These are phyloP conservation scores for Geotrichum siamense DNA, from an alignment of 1,139 yeast genomes.

Conservation along the genomic window DNA sequence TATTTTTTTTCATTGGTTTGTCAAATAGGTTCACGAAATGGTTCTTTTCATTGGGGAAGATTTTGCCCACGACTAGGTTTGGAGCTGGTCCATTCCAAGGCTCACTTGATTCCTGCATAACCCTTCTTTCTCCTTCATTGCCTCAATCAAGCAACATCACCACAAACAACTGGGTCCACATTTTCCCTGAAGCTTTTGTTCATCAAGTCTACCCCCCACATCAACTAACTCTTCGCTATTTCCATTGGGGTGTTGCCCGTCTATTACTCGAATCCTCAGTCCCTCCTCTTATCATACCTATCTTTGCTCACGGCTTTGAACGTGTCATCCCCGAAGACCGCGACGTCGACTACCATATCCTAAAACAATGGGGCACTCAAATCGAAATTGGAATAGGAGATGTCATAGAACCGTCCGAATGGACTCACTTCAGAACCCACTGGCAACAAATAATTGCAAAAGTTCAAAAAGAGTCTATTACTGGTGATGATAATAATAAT, in stretches of 20 bases:
- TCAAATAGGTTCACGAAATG: slow-evolving; percentile 2
- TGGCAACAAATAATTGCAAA: slow-evolving; percentile 61
- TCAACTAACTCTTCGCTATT: slow-evolving; percentile 80
- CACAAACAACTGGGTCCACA: slow-evolving; percentile 79
- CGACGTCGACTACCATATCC: slow-evolving; percentile 34
- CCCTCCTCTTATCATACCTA: slow-evolving; percentile 86
- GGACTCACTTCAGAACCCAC: slow-evolving; percentile 52
- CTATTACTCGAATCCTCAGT: slow-evolving; percentile 71
- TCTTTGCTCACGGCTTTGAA: slow-evolving; percentile 81
- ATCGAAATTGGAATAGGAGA: slow-evolving; percentile 68
- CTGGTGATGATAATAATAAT: no score
- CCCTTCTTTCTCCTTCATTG: slow-evolving; percentile 52
- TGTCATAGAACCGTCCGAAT: slow-evolving; percentile 54
- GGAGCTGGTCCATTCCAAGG: slow-evolving; percentile 94
- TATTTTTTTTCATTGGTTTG: background rate
- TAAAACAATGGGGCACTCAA: slow-evolving; percentile 52
- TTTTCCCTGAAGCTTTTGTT: slow-evolving; percentile 93
- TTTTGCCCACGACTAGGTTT: slow-evolving; percentile 75
- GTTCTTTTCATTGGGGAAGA: slow-evolving; percentile 83
- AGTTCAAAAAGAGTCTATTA: slow-evolving; percentile 35
- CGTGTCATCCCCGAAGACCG: slow-evolving; percentile 68
- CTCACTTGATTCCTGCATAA: slow-evolving; percentile 80
- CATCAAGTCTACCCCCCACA: slow-evolving; percentile 76
- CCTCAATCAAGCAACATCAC: slow-evolving; percentile 19
- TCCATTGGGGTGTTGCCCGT: slow-evolving; percentile 93